Evolutionary conservation across 352 stramenopile species (phyloP).

Genomic region (Blastocystis sp.): DNA sequence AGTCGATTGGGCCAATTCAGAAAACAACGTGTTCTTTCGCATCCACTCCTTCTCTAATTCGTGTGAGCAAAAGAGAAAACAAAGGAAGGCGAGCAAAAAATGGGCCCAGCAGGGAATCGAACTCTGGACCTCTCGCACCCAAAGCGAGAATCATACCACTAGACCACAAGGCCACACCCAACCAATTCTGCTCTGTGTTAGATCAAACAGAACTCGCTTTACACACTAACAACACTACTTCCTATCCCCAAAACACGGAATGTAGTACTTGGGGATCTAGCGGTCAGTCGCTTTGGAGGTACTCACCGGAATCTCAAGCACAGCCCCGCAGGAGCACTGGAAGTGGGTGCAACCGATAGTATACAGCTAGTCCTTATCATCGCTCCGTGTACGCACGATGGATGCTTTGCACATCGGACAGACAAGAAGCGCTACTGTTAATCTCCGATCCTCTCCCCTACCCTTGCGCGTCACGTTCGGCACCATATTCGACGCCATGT

Average conservation of each 20-base stretch:
- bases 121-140: constrained; percentile 69
- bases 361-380: constrained; percentile 45
- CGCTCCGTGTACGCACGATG: background rate
- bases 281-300: background rate
- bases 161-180: constrained; percentile 60
- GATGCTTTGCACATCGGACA: constrained; percentile 35
- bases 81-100: constrained; percentile 28
- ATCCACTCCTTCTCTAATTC: too few relatives aligned
- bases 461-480: constrained; percentile 32
- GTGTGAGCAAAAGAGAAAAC: background rate
- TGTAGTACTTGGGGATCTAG: constrained; percentile 67
- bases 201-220: background rate
- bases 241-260: constrained; percentile 3
- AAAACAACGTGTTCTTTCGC: too few relatives aligned
- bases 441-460: background rate
- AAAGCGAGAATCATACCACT: constrained; percentile 70
- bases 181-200: background rate
- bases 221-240: background rate
- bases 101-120: constrained; percentile 66
- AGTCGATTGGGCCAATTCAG: too few relatives aligned
- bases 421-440: constrained; percentile 31
- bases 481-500: constrained; percentile 43
- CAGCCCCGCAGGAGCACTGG: constrained; percentile 44
- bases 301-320: constrained; percentile 39
- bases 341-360: constrained; percentile 65